These are phyloP conservation scores for Kwoniella heveanensis DNA, from an alignment of 768 basidiomycete genomes.

Conservation along the genomic window DNA sequence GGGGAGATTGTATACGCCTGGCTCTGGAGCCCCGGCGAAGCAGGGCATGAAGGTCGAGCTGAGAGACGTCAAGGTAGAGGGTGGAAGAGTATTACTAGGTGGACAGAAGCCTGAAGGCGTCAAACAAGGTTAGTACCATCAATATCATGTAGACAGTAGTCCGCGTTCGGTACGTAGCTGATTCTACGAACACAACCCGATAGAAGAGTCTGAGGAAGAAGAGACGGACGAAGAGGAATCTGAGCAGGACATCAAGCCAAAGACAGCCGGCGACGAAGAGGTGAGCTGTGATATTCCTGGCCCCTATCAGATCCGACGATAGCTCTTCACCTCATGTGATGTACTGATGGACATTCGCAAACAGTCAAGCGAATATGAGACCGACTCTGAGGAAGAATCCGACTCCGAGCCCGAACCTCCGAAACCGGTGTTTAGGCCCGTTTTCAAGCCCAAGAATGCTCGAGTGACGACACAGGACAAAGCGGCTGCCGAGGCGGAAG, in stretches of 20 bases:
- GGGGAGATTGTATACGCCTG: constrained; percentile 39
- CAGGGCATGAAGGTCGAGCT: constrained; percentile 46
- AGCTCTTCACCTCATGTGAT: no score
- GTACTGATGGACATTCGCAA: no score
- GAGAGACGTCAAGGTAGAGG: constrained; percentile 49
- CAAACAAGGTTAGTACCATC: background rate
- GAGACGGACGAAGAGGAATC: constrained; percentile 42
- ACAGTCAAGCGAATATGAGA: constrained; percentile 82
- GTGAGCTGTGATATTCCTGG: constrained; percentile 33
- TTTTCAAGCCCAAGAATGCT: constrained; percentile 82
- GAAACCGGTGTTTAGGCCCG: constrained; percentile 80
- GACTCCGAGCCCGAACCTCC: constrained; percentile 57
- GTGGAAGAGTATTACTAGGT: constrained; percentile 27
- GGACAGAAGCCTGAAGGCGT: constrained; percentile 23
- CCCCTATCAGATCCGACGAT: no score
- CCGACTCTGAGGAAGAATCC: constrained; percentile 70
- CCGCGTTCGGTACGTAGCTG: background rate
- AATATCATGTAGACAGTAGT: background rate
- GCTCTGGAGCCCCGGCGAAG: constrained; percentile 12
- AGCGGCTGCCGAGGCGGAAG: constrained; percentile 70
- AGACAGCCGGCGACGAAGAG: constrained; percentile 34
- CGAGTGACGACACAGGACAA: constrained; percentile 56
- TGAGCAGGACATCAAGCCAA: constrained; percentile 39
- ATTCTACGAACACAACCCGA: background rate
- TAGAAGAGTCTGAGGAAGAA: constrained; percentile 44